Evolutionary conservation across 352 stramenopile species (phyloP), one percentile per base, ranked within the genome.

Genomic region (Phytophthora citrophthora): DNA sequence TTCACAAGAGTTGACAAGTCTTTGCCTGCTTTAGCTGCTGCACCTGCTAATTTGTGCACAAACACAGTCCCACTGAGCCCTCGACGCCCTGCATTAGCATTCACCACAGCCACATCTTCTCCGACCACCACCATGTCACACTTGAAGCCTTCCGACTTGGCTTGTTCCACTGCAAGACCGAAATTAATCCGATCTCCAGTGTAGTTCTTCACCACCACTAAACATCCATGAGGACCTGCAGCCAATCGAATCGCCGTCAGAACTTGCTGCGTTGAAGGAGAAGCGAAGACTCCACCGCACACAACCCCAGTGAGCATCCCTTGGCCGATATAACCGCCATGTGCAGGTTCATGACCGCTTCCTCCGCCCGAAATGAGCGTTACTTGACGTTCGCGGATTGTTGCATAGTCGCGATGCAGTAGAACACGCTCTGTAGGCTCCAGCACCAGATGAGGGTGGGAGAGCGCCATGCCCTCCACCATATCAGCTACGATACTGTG

Each of bases 161-260:
- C 97, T 44, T 95, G 89, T 80, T 99, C 97, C 27, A 97, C 92
- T 5, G 97, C 97, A 65, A 99, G 90, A 0, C 97, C 97, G 75
- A 99, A 99, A 80, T 99, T 99, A 38, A 99, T 83, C 39, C 96
- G 87, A 79, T 99, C 97, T 23, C 97, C 97, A 2, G 97, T 99
- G 86, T 99, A 99, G 83, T 99, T 99, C 85, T 99, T 99, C 27
- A 99, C 95, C 47, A 99, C 90, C 2, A 99, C 64, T 5, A 99
- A 75, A 59, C 94, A 98, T 39, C 96, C 96, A 38, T 90, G 82
- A 3, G 80, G 74, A 0, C 86, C 88, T 1, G 83, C 72, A 24
- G 86, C 80, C 20, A 96, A 81, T 29, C 93, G 90, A 74, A 99
- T 99, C n/a, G 96, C 96, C 9, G 90, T 86, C 16, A 99, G 81